Evolutionary conservation across 2,329 filamentous ascomycete species (phyloP).

Genomic region (Xylariaceae sp.): DNA sequence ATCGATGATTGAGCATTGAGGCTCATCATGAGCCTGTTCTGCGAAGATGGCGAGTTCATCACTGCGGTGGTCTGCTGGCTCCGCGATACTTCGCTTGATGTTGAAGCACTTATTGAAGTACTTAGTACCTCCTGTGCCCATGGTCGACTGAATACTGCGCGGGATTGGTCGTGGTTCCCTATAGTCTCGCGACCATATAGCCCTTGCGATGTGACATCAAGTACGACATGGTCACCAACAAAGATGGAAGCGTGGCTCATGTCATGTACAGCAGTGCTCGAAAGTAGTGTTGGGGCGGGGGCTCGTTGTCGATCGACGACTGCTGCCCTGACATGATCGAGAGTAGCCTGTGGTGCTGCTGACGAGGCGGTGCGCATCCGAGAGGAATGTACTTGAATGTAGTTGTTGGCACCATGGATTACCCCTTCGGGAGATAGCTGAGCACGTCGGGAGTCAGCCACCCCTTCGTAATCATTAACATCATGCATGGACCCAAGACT

Average conservation of each 20-base stretch:
- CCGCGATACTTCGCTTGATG: no score
- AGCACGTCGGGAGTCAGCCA: background rate
- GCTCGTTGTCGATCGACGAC: no score
- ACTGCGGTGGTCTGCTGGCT: no score
- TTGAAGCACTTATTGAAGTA: background rate
- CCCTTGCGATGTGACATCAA: slow-evolving; percentile 8
- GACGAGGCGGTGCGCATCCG: no score
- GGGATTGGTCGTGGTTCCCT: background rate
- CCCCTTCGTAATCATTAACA: background rate
- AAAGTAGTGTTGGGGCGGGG: no score
- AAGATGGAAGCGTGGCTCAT: background rate
- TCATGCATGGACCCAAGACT: background rate
- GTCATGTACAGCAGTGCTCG: background rate
- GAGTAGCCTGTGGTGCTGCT: no score
- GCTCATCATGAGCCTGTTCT: no score
- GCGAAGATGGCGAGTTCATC: no score
- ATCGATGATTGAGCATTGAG: no score
- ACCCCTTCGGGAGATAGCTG: background rate
- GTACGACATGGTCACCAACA: background rate
- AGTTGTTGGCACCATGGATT: no score
- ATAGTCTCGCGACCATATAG: slow-evolving; percentile 10
- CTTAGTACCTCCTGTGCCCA: background rate
- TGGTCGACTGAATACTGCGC: background rate
- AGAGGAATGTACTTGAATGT: no score
- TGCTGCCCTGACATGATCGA: no score